These are phyloP conservation scores for Neurospora sublineolata DNA, from an alignment of 495 filamentous ascomycete genomes.

Conservation along the genomic window DNA sequence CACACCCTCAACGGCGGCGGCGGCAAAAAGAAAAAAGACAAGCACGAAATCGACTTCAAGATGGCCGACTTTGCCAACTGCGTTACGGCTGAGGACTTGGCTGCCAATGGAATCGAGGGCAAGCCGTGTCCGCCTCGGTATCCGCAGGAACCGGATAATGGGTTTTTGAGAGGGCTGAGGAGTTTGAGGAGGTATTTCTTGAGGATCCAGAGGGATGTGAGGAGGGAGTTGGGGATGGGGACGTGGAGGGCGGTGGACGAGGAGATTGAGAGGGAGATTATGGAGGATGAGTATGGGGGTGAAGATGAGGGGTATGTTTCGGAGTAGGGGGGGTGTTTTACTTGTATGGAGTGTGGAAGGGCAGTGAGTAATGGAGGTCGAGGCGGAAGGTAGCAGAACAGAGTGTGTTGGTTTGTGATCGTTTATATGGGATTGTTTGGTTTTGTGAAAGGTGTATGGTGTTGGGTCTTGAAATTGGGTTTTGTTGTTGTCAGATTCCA, in stretches of 20 bases:
- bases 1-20: neutral
- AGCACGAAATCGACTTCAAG: slow-evolving; percentile 69
- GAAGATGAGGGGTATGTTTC: neutral
- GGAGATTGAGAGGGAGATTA: neutral
- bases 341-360: too few species aligned
- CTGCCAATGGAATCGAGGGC: slow-evolving; percentile 22
- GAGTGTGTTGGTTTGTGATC: too few species aligned
- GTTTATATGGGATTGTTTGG: too few species aligned
- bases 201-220: slow-evolving; percentile 71
- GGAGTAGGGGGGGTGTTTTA: neutral
- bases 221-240: slow-evolving; percentile 38
- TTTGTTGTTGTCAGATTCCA: too few species aligned
- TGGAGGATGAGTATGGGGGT: neutral
- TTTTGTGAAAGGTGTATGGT: too few species aligned
- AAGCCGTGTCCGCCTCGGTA: slow-evolving; percentile 71
- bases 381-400: too few species aligned
- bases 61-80: slow-evolving; percentile 99
- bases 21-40: slow-evolving; percentile 24
- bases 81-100: slow-evolving; percentile 72
- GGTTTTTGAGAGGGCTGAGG: slow-evolving; percentile 78
- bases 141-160: slow-evolving; percentile 69
- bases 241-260: neutral
- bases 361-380: too few species aligned
- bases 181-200: slow-evolving; percentile 77
- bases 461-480: too few species aligned